Evolutionary conservation across 768 basidiomycete genomes (phyloP), one percentile per base, ranked within the genome.

Genomic region (Kwoniella mangroviensis): DNA sequence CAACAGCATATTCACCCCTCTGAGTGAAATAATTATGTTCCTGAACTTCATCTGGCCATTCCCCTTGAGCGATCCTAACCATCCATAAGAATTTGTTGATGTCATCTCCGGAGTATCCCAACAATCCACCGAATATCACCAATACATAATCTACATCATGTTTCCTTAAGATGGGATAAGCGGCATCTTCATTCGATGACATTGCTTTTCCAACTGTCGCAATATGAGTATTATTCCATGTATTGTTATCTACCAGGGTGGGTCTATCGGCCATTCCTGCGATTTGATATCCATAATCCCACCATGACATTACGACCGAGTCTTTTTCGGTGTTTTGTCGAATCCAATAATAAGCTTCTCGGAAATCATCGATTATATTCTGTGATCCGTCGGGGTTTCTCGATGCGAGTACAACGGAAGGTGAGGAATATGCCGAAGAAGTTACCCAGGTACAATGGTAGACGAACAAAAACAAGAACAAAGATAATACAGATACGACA

Each of bases 1-100:
- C 97, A 52, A 99, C 86, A 68, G 90, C 89, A 85, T 98, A 99
- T 81, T 98, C 97, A 55, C 97, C 97, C 15, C 90, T 85, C 24
- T 89, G 86, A 0, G 91, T 98, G 84, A 99, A 99, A 85, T 92
- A 99, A 81, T 91, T 91, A 45, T 90, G 87, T 84, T 99, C 97
- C 81, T 92, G 93, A 70, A 99, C 92, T 84, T 98, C 97, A 43
- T 98, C 94, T 0, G 97, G 97, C 95, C 95, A 98, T 40, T 96
- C 91, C 59, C 95, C 95, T 78, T 96, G 94, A 4, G 85, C 82
- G 71, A 85, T 86, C 62, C 85, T 68, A 40, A 98, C 90, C 93
- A 98, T 98, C 95, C 95, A 98, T 59, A 99, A 84, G 88, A 98
- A 99, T 85, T 99, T 99, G 89, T 99, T 99, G 86, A 99, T 92